These are phyloP conservation scores for Linum tenue DNA, from an alignment of 345 rosid species.

Conservation along the genomic window DNA sequence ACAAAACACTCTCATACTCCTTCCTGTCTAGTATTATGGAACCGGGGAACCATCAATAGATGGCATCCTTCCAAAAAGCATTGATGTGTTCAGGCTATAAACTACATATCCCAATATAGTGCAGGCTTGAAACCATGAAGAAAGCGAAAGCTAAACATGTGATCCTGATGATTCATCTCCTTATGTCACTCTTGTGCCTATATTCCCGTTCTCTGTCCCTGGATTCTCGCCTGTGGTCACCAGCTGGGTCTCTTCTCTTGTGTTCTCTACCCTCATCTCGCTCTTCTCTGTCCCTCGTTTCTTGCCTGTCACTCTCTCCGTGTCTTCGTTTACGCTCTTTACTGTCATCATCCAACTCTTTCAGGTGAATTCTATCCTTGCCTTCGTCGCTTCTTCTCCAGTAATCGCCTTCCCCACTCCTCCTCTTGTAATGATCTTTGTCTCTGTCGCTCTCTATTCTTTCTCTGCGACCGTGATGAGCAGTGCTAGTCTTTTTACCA, in stretches of 20 bases:
- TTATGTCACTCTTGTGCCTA: background rate
- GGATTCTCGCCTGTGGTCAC: too few relatives aligned
- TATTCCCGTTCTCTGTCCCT: background rate
- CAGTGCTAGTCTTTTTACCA: background rate
- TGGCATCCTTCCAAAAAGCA: too few relatives aligned
- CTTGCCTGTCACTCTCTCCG: background rate
- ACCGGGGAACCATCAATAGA: too few relatives aligned
- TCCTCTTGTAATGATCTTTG: background rate
- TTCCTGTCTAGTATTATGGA: too few relatives aligned
- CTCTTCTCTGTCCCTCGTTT: background rate
- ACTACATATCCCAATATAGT: too few relatives aligned
- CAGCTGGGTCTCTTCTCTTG: too few relatives aligned
- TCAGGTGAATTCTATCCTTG: background rate
- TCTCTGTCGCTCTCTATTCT: background rate
- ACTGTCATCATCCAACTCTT: background rate
- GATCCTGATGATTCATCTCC: background rate
- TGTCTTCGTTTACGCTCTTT: background rate
- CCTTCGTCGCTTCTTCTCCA: background rate
- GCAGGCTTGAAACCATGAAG: too few relatives aligned
- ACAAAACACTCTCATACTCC: too few relatives aligned
- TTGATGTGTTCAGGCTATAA: too few relatives aligned
- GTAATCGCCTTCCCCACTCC: conserved; percentile 1
- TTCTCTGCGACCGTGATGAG: background rate
- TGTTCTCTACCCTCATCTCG: background rate
- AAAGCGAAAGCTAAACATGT: too few relatives aligned